A percentile compares a stretch with the other conserved stretches of the same genome.
Evolutionary conservation across 257 asterid species (phyloP).

Genomic region (Orobanche coerulescens): DNA sequence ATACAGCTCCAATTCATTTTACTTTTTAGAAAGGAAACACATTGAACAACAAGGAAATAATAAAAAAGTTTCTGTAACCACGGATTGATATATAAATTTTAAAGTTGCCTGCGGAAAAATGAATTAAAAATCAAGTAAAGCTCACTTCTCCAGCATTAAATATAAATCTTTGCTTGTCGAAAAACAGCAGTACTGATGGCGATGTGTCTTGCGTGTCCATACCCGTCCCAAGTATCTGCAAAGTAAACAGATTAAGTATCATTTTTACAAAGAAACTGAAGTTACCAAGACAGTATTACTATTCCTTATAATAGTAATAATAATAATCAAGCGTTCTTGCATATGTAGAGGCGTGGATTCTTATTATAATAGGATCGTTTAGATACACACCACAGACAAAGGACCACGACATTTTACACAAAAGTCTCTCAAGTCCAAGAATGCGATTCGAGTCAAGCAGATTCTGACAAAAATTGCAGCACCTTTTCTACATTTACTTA

Average conservation of each 20-base stretch:
- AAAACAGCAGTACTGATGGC: slow-evolving; percentile 86
- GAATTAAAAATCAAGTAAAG: slow-evolving; percentile 9
- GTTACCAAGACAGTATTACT: background rate
- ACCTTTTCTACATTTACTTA: background rate
- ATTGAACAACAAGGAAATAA: slow-evolving; percentile 2
- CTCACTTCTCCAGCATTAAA: slow-evolving; percentile 99
- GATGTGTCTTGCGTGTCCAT: slow-evolving; percentile 99
- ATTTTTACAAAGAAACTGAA: background rate
- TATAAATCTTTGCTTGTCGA: slow-evolving; percentile 92
- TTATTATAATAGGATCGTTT: background rate
- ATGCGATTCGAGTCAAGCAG: background rate
- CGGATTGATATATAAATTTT: background rate
- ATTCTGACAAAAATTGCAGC: background rate
- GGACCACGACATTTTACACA: background rate
- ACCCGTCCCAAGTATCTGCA: slow-evolving; percentile 97
- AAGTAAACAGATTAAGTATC: background rate
- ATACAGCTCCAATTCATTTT: background rate
- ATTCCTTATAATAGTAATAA: too few relatives aligned
- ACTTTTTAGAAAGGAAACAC: background rate
- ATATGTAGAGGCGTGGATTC: background rate
- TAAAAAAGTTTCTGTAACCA: background rate
- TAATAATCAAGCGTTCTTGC: too few relatives aligned
- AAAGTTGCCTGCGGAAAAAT: slow-evolving; percentile 6
- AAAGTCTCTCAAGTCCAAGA: background rate
- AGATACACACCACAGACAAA: background rate